A percentile compares a stretch with the other conserved stretches of the same genome.
Conservation (phyloP, 2,329 filamentous ascomycete species). For the Lecanicillium sp. region DNA sequence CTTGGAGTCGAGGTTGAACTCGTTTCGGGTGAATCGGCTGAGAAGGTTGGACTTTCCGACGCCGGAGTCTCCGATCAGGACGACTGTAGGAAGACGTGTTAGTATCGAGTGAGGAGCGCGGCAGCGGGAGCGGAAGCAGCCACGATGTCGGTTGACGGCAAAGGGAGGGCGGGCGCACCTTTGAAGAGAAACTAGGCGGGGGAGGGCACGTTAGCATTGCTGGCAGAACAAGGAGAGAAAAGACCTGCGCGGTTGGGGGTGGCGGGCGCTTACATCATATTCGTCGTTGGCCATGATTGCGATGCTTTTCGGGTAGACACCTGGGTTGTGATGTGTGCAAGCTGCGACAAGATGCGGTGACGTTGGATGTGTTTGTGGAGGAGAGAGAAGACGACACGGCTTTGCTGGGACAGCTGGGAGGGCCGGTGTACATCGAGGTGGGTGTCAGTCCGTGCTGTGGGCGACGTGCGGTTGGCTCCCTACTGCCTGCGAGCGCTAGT, state of each 20-base stretch:
- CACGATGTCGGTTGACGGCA: background rate
- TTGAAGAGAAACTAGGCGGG: constrained; percentile 89
- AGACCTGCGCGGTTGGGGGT: constrained; percentile 15
- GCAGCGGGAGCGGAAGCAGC: constrained; percentile 5
- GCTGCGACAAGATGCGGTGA: constrained; percentile 1
- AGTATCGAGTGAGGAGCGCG: constrained; percentile 17
- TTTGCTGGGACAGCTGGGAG: constrained; percentile 3
- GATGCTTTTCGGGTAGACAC: constrained; percentile 10
- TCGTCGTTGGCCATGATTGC: constrained; percentile 96
- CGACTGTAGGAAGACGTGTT: constrained; percentile 52
- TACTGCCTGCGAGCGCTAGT: no score
- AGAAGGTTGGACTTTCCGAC: constrained; percentile 99
- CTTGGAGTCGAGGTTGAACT: constrained; percentile 99
- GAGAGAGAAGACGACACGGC: constrained; percentile 8
- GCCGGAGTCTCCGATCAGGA: constrained; percentile 97
- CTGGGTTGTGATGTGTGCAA: background rate
- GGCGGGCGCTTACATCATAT: constrained; percentile 75
- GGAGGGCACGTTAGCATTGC: constrained; percentile 23
- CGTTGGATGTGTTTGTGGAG: constrained; percentile 9
- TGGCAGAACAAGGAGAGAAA: background rate
- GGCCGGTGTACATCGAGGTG: constrained; percentile 5
- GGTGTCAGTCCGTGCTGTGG: background rate
- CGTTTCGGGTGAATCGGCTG: constrained; percentile 98
- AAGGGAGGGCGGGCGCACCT: constrained; percentile 47
- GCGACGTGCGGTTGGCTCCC: background rate